These are phyloP conservation scores for Withania somnifera DNA, from an alignment of 305 asterid species.

Conservation along the genomic window DNA sequence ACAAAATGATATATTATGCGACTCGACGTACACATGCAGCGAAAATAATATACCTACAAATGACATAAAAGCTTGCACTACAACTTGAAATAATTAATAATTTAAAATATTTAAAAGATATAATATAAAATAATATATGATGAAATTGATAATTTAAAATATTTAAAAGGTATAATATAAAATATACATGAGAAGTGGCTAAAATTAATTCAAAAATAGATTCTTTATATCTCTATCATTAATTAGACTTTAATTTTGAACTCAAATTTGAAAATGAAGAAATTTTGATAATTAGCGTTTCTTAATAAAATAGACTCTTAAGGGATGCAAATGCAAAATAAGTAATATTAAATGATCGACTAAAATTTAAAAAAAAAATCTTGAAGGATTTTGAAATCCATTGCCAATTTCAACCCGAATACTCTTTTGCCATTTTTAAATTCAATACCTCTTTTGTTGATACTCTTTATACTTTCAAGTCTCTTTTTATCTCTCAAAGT, in stretches of 20 bases:
- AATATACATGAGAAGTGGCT: not conserved
- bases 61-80: too few relatives aligned
- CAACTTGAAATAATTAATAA: too few relatives aligned
- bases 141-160: too few relatives aligned
- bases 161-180: too few relatives aligned
- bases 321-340: not conserved
- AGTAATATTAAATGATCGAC: not conserved
- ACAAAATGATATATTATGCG: too few relatives aligned
- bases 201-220: not conserved
- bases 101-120: too few relatives aligned
- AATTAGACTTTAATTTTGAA: not conserved
- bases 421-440: not conserved
- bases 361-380: not conserved
- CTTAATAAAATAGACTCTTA: not conserved
- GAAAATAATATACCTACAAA: too few relatives aligned
- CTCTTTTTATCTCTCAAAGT: not conserved
- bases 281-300: not conserved
- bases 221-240: not conserved
- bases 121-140: too few relatives aligned
- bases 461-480: not conserved
- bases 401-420: not conserved
- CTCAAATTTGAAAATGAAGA: not conserved
- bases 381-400: not conserved
- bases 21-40: too few relatives aligned
- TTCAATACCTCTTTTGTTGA: not conserved